phyloP scores from a whole-genome alignment of 129 eudicot species.

The Lactuca saligna region DNA sequence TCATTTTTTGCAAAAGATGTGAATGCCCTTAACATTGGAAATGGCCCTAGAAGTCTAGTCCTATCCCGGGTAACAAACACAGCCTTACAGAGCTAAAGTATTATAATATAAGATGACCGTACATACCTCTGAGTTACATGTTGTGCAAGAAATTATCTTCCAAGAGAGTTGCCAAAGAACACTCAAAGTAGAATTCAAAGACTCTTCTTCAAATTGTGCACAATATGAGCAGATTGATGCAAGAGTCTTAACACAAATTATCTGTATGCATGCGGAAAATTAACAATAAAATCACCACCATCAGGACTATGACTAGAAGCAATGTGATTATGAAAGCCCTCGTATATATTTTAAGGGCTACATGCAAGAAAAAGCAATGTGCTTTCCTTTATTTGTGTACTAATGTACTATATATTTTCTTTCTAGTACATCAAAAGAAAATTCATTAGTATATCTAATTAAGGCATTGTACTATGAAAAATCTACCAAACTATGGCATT shows the following conservation, averaged over 20 bases:
- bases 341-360: too few species aligned
- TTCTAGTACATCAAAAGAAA: not conserved
- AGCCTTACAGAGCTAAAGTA: not conserved
- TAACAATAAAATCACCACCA: constrained; percentile 15
- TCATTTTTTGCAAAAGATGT: too few species aligned
- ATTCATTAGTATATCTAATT: too few species aligned
- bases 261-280: constrained; percentile 39
- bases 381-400: too few species aligned
- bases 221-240: constrained; percentile 66
- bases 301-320: constrained; percentile 1
- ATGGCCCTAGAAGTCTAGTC: too few species aligned
- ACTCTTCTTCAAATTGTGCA: constrained; percentile 34
- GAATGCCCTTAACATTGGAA: too few species aligned
- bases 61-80: too few species aligned
- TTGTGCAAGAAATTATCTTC: constrained; percentile 54
- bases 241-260: constrained; percentile 63
- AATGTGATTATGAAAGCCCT: not conserved
- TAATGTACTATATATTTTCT: not conserved
- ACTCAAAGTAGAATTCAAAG: constrained; percentile 24
- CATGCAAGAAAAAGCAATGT: not conserved
- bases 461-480: too few species aligned
- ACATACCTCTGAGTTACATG: constrained; percentile 65
- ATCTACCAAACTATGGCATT: too few species aligned
- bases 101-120: not conserved
- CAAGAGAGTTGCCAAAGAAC: constrained; percentile 74